Base-by-base conservation (phyloP, 345 rosid species). In the Laguncularia racemosa region DNA sequence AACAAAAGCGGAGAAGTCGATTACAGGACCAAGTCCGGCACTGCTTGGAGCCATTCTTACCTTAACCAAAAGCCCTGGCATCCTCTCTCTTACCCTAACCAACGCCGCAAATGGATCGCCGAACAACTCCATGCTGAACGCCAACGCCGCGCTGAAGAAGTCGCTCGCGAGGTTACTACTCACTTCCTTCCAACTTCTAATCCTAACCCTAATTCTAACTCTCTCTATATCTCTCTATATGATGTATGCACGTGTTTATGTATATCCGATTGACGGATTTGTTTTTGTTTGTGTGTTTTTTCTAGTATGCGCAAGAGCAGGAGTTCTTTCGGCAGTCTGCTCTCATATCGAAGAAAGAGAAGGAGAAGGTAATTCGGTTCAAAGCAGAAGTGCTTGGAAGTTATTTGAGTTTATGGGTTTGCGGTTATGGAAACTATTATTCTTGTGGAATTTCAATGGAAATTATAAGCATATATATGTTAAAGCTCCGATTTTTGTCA, bases 1-100 rank as follows among this genome's bases (percentile, higher is more conserved):
- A 73, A 76, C 26, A 73, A 73, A 46, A 74, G 70, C 43, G 78
- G 78, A 2, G 99, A 93, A 66, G 99, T 89, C 16, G 97, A 93
- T 68, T 89, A 84, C 83, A 89, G 86, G 84, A 82, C 80, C 14
- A 93, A 89, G 73, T 60, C 97, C 12, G 99, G 95, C 46, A 89
- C 99, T 18, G 97, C 97, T 2, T 92, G 98, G 97, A 92, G 98
- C 81, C 98, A 92, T 67, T 79, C 89, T 21, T 92, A 76, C 68
- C 86, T 92, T 45, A 92, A 92, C 62, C 98, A 92, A 78, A 92
- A 92, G 85, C 98, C 98, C 55, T 92, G 98, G 98, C 97, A 89
- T 76, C 99, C 99, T 12, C 96, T 93, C 64, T 93, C 99, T 47
- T 89, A 93, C 57, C 97, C 99, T 20, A 93, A 93, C 62, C 97